phyloP scores from a whole-genome alignment of 352 stramenopile genomes.

The Lagenidium sp. region DNA sequence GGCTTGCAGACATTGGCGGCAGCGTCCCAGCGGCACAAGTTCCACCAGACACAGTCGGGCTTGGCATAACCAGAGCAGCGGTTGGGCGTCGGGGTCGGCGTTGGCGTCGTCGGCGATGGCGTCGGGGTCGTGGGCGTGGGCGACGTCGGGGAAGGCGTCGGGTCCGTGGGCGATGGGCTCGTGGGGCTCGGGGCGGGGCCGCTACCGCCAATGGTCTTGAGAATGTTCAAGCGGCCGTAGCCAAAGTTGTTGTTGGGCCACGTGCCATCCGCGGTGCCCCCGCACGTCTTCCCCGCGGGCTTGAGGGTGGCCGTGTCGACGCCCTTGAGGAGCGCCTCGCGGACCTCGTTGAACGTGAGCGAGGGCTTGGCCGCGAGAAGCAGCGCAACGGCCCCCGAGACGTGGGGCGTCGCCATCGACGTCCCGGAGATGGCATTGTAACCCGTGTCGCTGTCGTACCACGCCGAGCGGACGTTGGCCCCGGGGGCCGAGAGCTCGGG shows the following conservation, averaged over 20 bases:
- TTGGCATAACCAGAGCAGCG: no score
- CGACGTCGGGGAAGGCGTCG: not conserved
- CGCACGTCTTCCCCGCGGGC: conserved; percentile 7
- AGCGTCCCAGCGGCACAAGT: no score
- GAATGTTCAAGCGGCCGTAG: conserved; percentile 15
- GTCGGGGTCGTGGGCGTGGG: not conserved
- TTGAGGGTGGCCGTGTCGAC: conserved; percentile 4
- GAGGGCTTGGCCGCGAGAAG: conserved; percentile 8
- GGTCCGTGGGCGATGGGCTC: no score
- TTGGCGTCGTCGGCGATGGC: not conserved
- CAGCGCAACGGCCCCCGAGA: conserved; percentile 6
- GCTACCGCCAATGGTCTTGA: not conserved
- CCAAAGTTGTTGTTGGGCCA: conserved; percentile 20
- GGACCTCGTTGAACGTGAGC: conserved; percentile 7
- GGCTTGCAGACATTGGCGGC: no score
- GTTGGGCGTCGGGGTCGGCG: not conserved
- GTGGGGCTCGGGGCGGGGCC: no score
- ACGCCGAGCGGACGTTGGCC: conserved; percentile 5
- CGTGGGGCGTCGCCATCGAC: conserved; percentile 9
- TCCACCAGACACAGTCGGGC: no score
- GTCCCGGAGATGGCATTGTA: conserved; percentile 6
- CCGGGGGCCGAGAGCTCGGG: conserved; percentile 13
- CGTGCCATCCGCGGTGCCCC: conserved; percentile 5
- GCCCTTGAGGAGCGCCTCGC: conserved; percentile 1
- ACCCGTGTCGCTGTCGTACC: not conserved